Base-by-base conservation (phyloP, 345 rosid genomes). In the Populus nigra region DNA sequence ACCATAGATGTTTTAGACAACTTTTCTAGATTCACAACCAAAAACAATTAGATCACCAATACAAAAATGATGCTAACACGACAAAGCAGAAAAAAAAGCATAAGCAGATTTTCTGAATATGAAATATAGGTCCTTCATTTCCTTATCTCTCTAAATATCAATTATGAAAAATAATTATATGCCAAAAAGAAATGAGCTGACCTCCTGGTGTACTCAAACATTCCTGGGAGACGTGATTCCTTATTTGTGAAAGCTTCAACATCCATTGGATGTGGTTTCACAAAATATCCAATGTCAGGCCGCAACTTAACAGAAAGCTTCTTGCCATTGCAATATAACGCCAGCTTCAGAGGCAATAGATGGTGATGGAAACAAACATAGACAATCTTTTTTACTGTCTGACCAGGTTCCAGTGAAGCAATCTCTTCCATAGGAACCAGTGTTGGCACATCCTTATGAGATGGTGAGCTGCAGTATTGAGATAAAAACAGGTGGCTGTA, bases 221-320 rank as follows among this genome's bases (percentile, higher is more conserved):
- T 92, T 78, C 99, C 97, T 31, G 88, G 94, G 69, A 96, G 93
- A 69, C 61, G 91, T 29, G 94, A 89, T 85, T 92, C 93, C 68
- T 77, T 87, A 68, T 86, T 84, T 74, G 67, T 65, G 84, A 92
- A 92, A 73, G 85, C 82, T 73, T 88, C 90, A 76, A 83, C 61
- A 78, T 87, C 88, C 91, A 92, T 82, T 2, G 90, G 88, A 72
- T 87, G 87, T 63, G 99, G 98, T 80, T 88, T 96, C 76, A 96
- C 91, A 86, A 96, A 93, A 85, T 92, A 96, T 62, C 99, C 99
- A 63, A 96, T 92, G 82, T 96, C 96, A 72, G 99, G 99, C 73
- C 93, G 85, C 87, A 93, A 82, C 90, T 93, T 93, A 81, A 91
- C 91, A 17, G 91, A 90, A 81, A 87, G 80, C 81, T 83, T 90